Evolutionary conservation across 495 filamentous ascomycete genomes (phyloP), one percentile per base, ranked within the genome.

Genomic region (Choiromyces venosus): DNA sequence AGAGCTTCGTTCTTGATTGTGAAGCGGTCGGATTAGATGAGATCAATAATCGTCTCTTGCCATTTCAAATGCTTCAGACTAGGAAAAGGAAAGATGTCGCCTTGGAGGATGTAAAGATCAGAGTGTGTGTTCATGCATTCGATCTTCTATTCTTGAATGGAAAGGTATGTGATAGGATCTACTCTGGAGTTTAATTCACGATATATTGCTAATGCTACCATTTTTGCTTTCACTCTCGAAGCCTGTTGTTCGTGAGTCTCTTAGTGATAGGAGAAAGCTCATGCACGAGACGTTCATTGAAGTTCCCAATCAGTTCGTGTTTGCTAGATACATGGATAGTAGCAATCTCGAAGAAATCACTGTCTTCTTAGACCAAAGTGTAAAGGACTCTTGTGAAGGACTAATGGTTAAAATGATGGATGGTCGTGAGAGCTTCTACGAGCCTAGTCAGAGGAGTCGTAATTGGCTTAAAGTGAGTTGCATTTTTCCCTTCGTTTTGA

Each of bases 361-460:
- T 81, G 86, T 84, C 33, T 89, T 99, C 78, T 88, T 99, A 12
- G 95, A 99, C 72, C 94, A 97, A 33, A 91, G 89, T 76, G 91
- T 98, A 73, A 97, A 97, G 83, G 92, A 93, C 12, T 93, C 92
- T 0, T 99, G 95, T 78, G 95, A 99, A 84, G 95, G 95, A 7
- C 84, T 99, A 42, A 99, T 99, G 95, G 95, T 99, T 16, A 99
- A 99, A 84, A 99, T 98, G 94, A 84, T 99, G 69, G 93, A 97
- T 79, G 96, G 94, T 2, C 83, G 87, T 0, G 93, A 96, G 81
- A 94, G 91, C 79, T 91, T 91, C 73, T 99, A 99, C 77, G 93
- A 98, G 85, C 95, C 95, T 4, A 93, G 90, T 82, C 97, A 96
- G 82, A 90, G 95, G 66, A 94, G 91, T 85, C 91, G 93, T 37